Conservation (phyloP, 2,329 filamentous ascomycete genomes). For the Beauveria asiatica region DNA sequence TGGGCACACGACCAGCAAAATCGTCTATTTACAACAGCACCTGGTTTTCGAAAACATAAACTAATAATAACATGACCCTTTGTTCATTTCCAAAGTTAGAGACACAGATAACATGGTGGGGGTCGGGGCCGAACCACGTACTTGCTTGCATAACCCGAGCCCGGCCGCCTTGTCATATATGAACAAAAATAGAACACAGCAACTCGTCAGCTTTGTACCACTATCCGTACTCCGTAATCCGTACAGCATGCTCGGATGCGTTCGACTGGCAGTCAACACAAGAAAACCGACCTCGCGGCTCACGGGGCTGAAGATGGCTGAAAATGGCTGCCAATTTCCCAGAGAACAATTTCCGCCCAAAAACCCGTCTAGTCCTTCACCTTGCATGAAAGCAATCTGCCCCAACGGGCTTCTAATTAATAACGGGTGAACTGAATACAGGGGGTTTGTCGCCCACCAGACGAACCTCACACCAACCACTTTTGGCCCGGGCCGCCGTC, state of each 20-base stretch:
- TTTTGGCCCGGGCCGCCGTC: neutral
- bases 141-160: neutral
- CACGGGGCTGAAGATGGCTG: neutral
- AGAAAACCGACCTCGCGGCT: neutral
- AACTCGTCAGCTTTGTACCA: neutral
- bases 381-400: neutral
- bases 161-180: neutral
- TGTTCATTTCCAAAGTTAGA: neutral
- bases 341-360: neutral
- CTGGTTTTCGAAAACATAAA: neutral
- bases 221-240: too few species aligned
- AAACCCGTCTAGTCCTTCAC: neutral
- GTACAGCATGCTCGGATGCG: neutral
- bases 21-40: neutral
- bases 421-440: neutral
- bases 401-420: neutral
- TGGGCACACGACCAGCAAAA: neutral
- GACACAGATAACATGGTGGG: neutral
- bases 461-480: neutral
- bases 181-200: slow-evolving; percentile 1
- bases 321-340: neutral
- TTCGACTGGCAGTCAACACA: neutral
- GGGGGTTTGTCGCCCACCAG: neutral
- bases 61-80: neutral
- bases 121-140: neutral